Conservation (phyloP, 352 stramenopile genomes). For the Phytophthora chlamydospora region DNA sequence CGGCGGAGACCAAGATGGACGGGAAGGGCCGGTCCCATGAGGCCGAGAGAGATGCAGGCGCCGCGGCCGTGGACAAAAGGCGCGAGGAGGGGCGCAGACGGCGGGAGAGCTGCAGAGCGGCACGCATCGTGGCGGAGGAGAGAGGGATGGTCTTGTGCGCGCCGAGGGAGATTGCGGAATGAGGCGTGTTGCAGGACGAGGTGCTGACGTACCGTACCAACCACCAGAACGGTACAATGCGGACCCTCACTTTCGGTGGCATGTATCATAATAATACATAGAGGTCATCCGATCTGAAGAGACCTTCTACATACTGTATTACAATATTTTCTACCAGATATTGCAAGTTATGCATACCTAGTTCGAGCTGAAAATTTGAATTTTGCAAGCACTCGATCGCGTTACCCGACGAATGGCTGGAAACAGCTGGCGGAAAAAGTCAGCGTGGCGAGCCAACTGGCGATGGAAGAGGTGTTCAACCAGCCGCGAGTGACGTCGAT, state of each 20-base stretch:
- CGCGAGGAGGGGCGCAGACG: conserved; percentile 21
- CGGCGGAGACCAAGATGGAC: conserved; percentile 80
- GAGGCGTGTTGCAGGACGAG: background rate
- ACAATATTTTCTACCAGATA: too few species aligned
- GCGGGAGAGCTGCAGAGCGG: conserved; percentile 37
- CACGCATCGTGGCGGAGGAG: conserved; percentile 32
- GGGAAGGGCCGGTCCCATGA: conserved; percentile 82
- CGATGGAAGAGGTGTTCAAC: too few species aligned
- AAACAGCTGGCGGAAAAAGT: conserved; percentile 7
- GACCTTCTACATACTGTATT: too few species aligned
- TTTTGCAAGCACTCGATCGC: conserved; percentile 42
- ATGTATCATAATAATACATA: too few species aligned
- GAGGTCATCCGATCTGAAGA: too few species aligned
- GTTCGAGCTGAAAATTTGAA: conserved; percentile 7
- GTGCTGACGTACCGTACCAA: too few species aligned
- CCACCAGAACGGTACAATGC: too few species aligned
- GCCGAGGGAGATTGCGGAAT: conserved; percentile 20
- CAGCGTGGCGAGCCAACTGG: too few species aligned
- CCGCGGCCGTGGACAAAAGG: conserved; percentile 27
- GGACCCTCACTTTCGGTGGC: too few species aligned
- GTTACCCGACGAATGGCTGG: conserved; percentile 41
- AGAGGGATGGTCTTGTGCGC: conserved; percentile 11
- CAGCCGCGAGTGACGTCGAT: too few species aligned
- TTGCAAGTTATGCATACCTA: too few species aligned
- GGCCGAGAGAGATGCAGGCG: conserved; percentile 59